Evolutionary conservation across 768 basidiomycete genomes (phyloP).

Genomic region (Holtermanniella nyarrowii): DNA sequence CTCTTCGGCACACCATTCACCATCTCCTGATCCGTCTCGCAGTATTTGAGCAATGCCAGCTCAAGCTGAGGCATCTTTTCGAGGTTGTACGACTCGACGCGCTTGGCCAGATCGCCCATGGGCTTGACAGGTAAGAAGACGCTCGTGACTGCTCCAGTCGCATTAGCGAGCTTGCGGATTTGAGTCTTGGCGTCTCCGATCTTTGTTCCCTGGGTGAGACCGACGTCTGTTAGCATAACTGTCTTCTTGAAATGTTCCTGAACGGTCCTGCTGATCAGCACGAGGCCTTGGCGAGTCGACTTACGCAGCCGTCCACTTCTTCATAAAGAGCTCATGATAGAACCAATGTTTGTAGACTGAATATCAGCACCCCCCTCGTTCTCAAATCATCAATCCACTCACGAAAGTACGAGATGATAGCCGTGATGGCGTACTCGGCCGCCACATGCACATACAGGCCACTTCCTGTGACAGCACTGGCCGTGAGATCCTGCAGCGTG

Average conservation of each 20-base stretch:
- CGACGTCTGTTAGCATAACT: slow-evolving; percentile 21
- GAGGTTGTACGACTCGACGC: not conserved
- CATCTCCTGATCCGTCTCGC: not conserved
- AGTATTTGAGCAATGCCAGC: not conserved
- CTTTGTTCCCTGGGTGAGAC: slow-evolving; percentile 6
- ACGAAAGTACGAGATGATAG: slow-evolving; percentile 20
- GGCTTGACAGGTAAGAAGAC: not conserved
- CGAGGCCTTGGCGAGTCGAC: not conserved
- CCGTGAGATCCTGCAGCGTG: slow-evolving; percentile 46
- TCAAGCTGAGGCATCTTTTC: not conserved
- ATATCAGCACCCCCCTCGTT: not conserved
- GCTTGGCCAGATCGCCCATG: not conserved
- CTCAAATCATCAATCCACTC: slow-evolving; percentile 4
- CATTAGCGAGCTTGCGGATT: not conserved
- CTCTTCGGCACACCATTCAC: not conserved
- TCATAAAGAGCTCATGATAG: slow-evolving; percentile 6
- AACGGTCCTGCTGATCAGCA: not conserved
- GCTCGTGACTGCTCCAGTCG: not conserved
- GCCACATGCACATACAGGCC: slow-evolving; percentile 74
- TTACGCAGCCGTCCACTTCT: slow-evolving; percentile 15
- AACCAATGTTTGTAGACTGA: slow-evolving; percentile 7
- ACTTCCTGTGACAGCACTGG: slow-evolving; percentile 64
- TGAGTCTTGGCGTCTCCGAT: not conserved
- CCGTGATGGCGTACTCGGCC: slow-evolving; percentile 68
- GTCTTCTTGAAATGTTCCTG: slow-evolving; percentile 10